phyloP scores from a whole-genome alignment of 2,329 filamentous ascomycete genomes.

The Cercospora sp. region DNA sequence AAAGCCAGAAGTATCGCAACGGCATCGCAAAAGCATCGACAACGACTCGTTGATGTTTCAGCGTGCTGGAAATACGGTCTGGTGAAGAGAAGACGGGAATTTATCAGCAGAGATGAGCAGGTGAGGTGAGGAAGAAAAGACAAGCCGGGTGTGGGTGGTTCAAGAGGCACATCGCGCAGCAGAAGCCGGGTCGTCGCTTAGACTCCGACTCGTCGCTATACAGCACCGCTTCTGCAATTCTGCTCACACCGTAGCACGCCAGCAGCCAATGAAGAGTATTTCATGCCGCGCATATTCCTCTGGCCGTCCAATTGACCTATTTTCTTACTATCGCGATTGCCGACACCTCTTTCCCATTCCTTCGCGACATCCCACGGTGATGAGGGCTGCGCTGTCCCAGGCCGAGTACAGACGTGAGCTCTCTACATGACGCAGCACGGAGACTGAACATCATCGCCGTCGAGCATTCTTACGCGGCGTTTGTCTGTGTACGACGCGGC shows the following conservation, averaged over 20 bases:
- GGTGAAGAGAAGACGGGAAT: background rate
- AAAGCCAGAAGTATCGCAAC: background rate
- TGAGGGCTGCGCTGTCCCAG: background rate
- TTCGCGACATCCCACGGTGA: slow-evolving; percentile 1
- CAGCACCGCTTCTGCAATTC: background rate
- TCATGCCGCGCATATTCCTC: background rate
- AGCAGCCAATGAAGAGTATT: slow-evolving; percentile 4
- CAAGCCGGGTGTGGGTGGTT: slow-evolving; percentile 4
- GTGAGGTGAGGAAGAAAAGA: slow-evolving; percentile 14
- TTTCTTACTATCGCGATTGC: background rate
- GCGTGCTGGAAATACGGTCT: background rate
- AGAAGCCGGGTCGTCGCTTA: slow-evolving; percentile 6
- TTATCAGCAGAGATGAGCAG: background rate
- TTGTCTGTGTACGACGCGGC: background rate
- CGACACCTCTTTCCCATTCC: background rate
- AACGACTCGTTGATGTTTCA: background rate
- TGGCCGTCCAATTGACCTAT: background rate
- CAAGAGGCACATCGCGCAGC: slow-evolving; percentile 6
- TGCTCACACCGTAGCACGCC: slow-evolving; percentile 1
- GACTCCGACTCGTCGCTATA: slow-evolving; percentile 1
- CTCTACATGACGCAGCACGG: slow-evolving; percentile 2
- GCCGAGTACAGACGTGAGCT: background rate
- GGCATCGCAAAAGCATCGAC: background rate
- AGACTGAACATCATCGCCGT: background rate
- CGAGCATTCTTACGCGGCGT: background rate